phyloP scores from a whole-genome alignment of 352 stramenopile genomes.

The Globisporangium carolinianum region DNA sequence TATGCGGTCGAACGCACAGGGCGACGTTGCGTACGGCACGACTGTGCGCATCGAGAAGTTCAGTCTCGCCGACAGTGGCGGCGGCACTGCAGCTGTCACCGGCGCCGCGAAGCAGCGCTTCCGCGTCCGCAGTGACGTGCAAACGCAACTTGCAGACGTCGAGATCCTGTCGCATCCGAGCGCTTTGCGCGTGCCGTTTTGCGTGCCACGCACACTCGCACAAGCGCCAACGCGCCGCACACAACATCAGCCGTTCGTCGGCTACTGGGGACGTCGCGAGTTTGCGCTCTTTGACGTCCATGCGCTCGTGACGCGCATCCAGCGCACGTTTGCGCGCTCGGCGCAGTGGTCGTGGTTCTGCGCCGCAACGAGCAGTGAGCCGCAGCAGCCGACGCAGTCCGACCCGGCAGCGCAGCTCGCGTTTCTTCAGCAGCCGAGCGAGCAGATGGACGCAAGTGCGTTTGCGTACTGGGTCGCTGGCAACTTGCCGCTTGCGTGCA shows the following conservation, averaged over 20 bases:
- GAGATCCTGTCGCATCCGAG: slow-evolving; percentile 56
- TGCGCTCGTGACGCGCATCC: slow-evolving; percentile 52
- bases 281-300: slow-evolving; percentile 58
- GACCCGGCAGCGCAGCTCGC: slow-evolving; percentile 19
- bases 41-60: slow-evolving; percentile 71
- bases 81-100: slow-evolving; percentile 28
- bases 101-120: slow-evolving; percentile 66
- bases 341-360: slow-evolving; percentile 71
- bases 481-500: slow-evolving; percentile 60
- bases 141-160: slow-evolving; percentile 24
- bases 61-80: slow-evolving; percentile 20
- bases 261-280: slow-evolving; percentile 39
- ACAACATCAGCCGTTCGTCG: slow-evolving; percentile 23
- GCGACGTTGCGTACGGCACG: slow-evolving; percentile 38
- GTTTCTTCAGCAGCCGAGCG: slow-evolving; percentile 29
- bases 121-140: slow-evolving; percentile 25
- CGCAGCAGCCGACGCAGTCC: slow-evolving; percentile 8
- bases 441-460: slow-evolving; percentile 43
- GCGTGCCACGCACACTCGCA: neutral
- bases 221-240: slow-evolving; percentile 7
- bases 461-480: slow-evolving; percentile 78
- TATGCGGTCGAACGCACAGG: slow-evolving; percentile 8
- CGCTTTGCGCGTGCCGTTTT: slow-evolving; percentile 36
- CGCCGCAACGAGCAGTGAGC: slow-evolving; percentile 1
- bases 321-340: slow-evolving; percentile 60